These are phyloP conservation scores for Anthracocystis setariae DNA, from an alignment of 1,284 basidiomycete genomes.

Conservation along the genomic window DNA sequence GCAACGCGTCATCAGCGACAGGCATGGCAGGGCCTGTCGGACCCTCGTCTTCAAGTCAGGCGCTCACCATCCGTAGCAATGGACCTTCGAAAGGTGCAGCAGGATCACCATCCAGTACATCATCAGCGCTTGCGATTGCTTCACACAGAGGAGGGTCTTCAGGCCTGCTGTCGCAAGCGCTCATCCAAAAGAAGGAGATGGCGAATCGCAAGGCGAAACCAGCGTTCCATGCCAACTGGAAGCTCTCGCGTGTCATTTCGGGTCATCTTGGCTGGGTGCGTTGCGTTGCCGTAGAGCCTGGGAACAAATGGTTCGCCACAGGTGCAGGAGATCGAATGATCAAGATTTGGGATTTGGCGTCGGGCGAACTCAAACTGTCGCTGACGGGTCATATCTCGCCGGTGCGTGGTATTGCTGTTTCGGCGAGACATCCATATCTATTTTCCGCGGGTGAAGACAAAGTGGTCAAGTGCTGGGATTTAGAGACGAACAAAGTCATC, in stretches of 20 bases:
- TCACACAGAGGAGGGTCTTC: conserved; percentile 37
- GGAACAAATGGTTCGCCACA: conserved; percentile 98
- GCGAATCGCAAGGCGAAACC: conserved; percentile 85
- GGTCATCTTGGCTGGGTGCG: conserved; percentile 99
- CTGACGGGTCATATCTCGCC: conserved; percentile 98
- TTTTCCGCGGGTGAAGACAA: conserved; percentile 99
- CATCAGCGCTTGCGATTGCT: conserved; percentile 28
- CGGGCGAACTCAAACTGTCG: conserved; percentile 91
- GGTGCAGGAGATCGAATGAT: conserved; percentile 97
- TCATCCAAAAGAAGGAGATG: conserved; percentile 62
- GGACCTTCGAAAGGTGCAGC: conserved; percentile 7
- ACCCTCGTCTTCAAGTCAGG: conserved; percentile 33
- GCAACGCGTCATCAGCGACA: conserved; percentile 10
- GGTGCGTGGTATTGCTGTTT: conserved; percentile 91
- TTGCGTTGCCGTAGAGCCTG: conserved; percentile 92
- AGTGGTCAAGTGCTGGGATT: conserved; percentile 99
- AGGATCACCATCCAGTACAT: conserved; percentile 13
- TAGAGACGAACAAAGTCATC: conserved; percentile 98
- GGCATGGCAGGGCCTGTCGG: conserved; percentile 15
- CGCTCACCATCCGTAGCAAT: conserved; percentile 26
- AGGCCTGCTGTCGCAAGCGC: conserved; percentile 55
- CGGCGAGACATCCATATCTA: conserved; percentile 90
- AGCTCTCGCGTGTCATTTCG: conserved; percentile 93
- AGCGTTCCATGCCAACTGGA: conserved; percentile 91
- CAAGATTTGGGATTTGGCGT: conserved; percentile 99